Evolutionary conservation across 768 basidiomycete species (phyloP).

Genomic region (Tricholoma bakamatsutake): DNA sequence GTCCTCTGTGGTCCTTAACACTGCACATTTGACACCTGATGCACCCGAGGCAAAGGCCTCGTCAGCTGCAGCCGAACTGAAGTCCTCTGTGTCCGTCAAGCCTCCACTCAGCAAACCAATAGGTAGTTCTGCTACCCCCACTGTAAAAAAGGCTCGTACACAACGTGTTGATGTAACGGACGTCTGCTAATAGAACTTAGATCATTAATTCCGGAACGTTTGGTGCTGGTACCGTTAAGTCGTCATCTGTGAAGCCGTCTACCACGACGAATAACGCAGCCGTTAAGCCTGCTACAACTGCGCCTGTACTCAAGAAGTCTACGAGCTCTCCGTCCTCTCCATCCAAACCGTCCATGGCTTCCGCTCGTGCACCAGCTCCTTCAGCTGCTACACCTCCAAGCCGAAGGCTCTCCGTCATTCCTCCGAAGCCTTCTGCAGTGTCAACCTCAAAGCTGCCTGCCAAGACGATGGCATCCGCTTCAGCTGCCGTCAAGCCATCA

Average conservation of each 20-base stretch:
- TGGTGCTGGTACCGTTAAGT: constrained; percentile 49
- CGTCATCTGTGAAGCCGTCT: constrained; percentile 37
- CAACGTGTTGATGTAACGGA: neutral
- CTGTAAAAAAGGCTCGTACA: constrained; percentile 60
- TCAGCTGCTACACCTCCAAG: constrained; percentile 30
- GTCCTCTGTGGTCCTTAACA: constrained; percentile 12
- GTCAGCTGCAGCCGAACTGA: constrained; percentile 25
- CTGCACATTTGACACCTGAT: constrained; percentile 3
- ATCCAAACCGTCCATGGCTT: constrained; percentile 32
- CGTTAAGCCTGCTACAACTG: constrained; percentile 13
- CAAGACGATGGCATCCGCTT: constrained; percentile 34
- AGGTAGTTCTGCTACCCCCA: constrained; percentile 43
- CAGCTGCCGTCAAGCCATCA: constrained; percentile 32
- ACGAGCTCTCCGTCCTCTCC: constrained; percentile 30
- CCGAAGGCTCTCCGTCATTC: constrained; percentile 42
- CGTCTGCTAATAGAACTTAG: constrained; percentile 26
- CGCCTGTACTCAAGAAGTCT: constrained; percentile 30
- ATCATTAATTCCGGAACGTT: constrained; percentile 63
- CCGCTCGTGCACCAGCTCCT: constrained; percentile 26
- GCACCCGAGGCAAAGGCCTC: constrained; percentile 21
- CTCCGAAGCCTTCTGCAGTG: constrained; percentile 30
- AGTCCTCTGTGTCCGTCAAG: constrained; percentile 34
- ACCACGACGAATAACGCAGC: constrained; percentile 3
- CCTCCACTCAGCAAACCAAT: constrained; percentile 38
- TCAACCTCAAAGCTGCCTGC: constrained; percentile 28